phyloP scores from a whole-genome alignment of 2,329 filamentous ascomycete species.

The Coniella vitis region DNA sequence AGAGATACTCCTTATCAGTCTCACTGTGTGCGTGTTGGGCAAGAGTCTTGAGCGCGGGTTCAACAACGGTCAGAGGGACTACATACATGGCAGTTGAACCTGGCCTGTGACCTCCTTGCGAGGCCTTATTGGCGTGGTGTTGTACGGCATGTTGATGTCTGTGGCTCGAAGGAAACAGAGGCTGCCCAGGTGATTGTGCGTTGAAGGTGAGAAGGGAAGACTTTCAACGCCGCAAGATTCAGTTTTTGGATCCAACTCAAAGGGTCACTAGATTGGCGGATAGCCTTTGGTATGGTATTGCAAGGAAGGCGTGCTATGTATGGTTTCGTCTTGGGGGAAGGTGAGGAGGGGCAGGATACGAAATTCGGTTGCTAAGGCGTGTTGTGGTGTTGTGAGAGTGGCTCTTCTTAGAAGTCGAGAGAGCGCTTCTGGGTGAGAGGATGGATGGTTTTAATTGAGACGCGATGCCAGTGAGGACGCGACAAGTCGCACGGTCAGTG shows the following conservation, averaged over 20 bases:
- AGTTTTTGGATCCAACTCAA: no score
- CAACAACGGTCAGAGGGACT: no score
- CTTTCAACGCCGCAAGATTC: no score
- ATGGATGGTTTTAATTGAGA: slow-evolving; percentile 15
- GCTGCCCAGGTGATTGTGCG: not conserved
- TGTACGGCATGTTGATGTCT: slow-evolving; percentile 69
- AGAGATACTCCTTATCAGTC: slow-evolving; percentile 6
- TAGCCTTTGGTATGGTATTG: not conserved
- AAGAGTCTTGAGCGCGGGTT: no score
- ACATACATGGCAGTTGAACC: slow-evolving; percentile 76
- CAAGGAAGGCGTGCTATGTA: not conserved
- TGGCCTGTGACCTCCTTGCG: slow-evolving; percentile 78
- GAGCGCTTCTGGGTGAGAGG: slow-evolving; percentile 4
- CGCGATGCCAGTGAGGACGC: slow-evolving; percentile 15
- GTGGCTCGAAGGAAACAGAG: not conserved
- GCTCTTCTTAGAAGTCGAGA: not conserved
- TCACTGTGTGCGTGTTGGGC: no score
- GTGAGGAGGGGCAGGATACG: no score
- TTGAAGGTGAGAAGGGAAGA: not conserved
- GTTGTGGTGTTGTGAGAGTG: not conserved
- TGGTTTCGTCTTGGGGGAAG: no score
- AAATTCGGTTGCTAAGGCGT: no score
- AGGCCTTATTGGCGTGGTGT: slow-evolving; percentile 75
- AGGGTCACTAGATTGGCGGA: not conserved
- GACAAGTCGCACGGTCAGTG: no score